These are phyloP conservation scores for Fusarium incarnatum DNA, from an alignment of 2,329 filamentous ascomycete species.

Conservation along the genomic window DNA sequence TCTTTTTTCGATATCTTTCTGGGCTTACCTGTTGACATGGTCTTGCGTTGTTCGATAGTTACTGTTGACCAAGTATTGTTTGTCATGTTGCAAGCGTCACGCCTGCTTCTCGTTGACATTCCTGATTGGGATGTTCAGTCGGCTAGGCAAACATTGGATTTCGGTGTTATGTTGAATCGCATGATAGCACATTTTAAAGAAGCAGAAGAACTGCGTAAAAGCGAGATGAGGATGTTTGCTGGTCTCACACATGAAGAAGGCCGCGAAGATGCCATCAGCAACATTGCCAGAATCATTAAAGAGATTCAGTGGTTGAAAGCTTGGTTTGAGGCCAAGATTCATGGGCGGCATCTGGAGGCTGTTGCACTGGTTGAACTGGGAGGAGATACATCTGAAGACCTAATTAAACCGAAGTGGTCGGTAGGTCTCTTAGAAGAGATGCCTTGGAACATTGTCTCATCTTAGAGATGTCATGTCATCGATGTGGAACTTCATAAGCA, in stretches of 20 bases:
- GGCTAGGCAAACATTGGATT: constrained; percentile 35
- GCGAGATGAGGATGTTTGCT: constrained; percentile 21
- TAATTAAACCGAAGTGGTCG: constrained; percentile 27
- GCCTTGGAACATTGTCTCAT: constrained; percentile 37
- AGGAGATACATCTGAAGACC: neutral
- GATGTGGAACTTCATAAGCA: neutral
- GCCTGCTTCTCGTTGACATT: constrained; percentile 41
- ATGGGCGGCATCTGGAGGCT: constrained; percentile 23
- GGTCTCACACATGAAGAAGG: constrained; percentile 25
- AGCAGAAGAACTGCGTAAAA: constrained; percentile 17
- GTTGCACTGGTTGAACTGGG: neutral
- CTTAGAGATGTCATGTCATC: neutral
- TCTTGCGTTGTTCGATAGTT: constrained; percentile 34
- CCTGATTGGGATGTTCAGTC: constrained; percentile 41
- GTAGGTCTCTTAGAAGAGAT: constrained; percentile 43
- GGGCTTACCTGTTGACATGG: constrained; percentile 44
- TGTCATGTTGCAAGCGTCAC: constrained; percentile 41
- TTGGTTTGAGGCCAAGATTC: constrained; percentile 48
- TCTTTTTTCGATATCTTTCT: constrained; percentile 51
- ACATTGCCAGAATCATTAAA: constrained; percentile 36
- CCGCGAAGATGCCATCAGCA: constrained; percentile 16
- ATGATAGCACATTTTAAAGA: constrained; percentile 22
- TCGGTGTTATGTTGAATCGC: constrained; percentile 28
- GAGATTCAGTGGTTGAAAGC: constrained; percentile 47
- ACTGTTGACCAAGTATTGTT: constrained; percentile 39